phyloP scores from a whole-genome alignment of 2,329 filamentous ascomycete genomes.

The Nemania serpens region DNA sequence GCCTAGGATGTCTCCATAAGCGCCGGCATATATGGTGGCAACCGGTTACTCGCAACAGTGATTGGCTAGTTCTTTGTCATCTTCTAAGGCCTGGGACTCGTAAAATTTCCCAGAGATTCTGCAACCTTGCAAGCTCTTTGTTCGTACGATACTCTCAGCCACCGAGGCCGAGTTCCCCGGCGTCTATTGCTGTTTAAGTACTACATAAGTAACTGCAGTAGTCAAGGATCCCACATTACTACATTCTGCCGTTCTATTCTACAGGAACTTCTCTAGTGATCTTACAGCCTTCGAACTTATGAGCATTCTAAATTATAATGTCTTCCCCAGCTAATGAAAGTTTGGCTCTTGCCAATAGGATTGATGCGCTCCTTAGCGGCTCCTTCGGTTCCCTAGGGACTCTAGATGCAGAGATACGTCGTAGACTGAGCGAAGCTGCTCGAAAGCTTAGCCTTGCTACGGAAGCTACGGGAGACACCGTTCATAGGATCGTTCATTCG shows the following conservation, averaged over 20 bases:
- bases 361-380: background rate
- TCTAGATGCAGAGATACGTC: background rate
- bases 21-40: too few species aligned
- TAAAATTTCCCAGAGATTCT: too few species aligned
- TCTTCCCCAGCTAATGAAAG: background rate
- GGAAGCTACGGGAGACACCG: constrained; percentile 25
- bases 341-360: background rate
- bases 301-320: background rate
- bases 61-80: too few species aligned
- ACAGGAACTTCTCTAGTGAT: background rate
- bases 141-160: too few species aligned
- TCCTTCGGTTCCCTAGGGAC: background rate
- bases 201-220: too few species aligned
- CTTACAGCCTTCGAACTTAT: background rate
- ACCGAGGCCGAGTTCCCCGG: background rate
- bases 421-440: constrained; percentile 16
- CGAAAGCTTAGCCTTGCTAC: constrained; percentile 13
- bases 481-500: constrained; percentile 17
- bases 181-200: too few species aligned
- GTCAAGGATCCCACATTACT: too few species aligned
- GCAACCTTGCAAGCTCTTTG: too few species aligned
- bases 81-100: too few species aligned
- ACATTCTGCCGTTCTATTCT: too few species aligned
- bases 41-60: too few species aligned
- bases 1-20: too few species aligned